These are phyloP conservation scores for Leishmania arabica DNA, from an alignment of 208 protist genomes.

Conservation along the genomic window DNA sequence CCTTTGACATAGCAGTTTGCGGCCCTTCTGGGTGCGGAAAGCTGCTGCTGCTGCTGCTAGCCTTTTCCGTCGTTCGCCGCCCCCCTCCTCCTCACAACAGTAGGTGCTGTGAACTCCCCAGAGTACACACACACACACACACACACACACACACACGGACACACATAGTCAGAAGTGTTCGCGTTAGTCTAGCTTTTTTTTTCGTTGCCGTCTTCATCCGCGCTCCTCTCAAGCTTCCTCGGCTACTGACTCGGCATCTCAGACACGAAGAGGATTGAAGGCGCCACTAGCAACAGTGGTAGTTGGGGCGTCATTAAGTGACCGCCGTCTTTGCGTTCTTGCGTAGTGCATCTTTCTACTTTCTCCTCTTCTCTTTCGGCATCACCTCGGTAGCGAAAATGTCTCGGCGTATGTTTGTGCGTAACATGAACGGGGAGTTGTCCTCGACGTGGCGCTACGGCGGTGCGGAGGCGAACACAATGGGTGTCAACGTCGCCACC, in stretches of 20 bases:
- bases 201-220: background rate
- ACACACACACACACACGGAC: background rate
- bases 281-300: background rate
- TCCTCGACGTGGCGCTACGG: conserved; percentile 82
- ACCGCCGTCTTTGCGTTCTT: background rate
- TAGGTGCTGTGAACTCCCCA: background rate
- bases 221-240: background rate
- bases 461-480: conserved; percentile 74
- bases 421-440: conserved; percentile 88
- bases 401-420: conserved; percentile 87
- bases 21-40: background rate
- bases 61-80: background rate
- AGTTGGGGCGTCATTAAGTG: background rate
- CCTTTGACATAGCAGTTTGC: background rate
- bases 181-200: background rate
- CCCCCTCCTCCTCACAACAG: background rate
- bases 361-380: background rate
- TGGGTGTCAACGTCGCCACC: conserved; percentile 86
- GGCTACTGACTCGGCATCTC: background rate
- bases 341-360: background rate
- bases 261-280: background rate
- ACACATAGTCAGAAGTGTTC: background rate
- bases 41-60: background rate
- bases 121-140: background rate
- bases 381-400: conserved; percentile 28